Conservation (phyloP, 2,329 filamentous ascomycete species). For the Helicocarpus griseus region DNA sequence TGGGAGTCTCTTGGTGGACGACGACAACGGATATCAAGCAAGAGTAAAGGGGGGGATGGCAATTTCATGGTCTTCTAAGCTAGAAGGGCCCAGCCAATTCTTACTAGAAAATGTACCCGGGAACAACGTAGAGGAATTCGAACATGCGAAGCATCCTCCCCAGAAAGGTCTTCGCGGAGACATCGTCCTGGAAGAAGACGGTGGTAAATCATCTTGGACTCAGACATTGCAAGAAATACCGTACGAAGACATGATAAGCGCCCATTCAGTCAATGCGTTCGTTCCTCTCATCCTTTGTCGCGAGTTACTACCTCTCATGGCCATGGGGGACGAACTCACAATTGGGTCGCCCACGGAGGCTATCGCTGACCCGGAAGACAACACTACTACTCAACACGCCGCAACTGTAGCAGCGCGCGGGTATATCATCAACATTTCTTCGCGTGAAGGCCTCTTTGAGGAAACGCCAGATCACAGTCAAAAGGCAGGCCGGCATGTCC, state of each 20-base stretch:
- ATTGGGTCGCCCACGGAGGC: background rate
- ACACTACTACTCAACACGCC: background rate
- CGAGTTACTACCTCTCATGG: constrained; percentile 26
- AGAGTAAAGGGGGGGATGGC: constrained; percentile 12
- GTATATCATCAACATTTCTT: constrained; percentile 28
- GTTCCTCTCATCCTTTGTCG: constrained; percentile 30
- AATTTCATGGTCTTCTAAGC: constrained; percentile 12
- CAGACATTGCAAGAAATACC: constrained; percentile 29
- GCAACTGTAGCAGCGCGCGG: background rate
- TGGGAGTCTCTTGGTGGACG: constrained; percentile 2
- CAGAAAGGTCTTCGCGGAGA: constrained; percentile 12
- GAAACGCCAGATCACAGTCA: constrained; percentile 5
- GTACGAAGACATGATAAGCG: constrained; percentile 31
- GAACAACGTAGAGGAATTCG: background rate
- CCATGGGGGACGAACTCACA: background rate
- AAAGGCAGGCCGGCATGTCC: constrained; percentile 27
- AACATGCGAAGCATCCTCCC: background rate
- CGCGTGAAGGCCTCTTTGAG: constrained; percentile 29
- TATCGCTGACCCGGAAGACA: background rate
- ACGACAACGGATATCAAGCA: constrained; percentile 9
- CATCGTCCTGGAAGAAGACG: constrained; percentile 1
- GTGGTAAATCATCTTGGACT: constrained; percentile 24
- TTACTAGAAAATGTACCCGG: background rate
- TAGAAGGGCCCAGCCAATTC: constrained; percentile 6
- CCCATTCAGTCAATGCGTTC: constrained; percentile 29